Base-by-base conservation (phyloP, 1,284 basidiomycete genomes). In the Microbotryum violaceum region DNA sequence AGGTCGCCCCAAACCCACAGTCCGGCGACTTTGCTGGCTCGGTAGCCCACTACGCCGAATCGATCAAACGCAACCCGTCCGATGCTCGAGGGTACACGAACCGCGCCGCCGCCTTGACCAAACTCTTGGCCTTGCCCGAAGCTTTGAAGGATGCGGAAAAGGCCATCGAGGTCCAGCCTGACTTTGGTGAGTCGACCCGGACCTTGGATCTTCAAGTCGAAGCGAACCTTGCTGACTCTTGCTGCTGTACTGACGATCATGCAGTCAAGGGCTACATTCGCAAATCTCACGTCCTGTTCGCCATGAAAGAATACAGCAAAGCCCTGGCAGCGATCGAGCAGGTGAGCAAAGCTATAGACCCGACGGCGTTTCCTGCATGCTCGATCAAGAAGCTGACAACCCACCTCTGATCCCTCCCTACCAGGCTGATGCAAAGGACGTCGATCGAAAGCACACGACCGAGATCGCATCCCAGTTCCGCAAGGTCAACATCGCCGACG, bases 61-160 rank as follows among this genome's bases (percentile, higher is more conserved):
- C 91, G 64, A 96, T 98, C 80, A 97, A 97, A 79, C 87, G 96
- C 57, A 86, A 91, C 71, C 96, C 96, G 49, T 75, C 77, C 42
- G 94, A 99, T 74, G 84, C 96, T 12, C 82, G 88, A 67, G 91
- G 89, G 18, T 98, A 96, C 81, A 97, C 93, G 74, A 99, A 99
- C 80, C 86, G 96, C 59, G 91, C 96, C 20, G 88, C 91, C 37
- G 93, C 92, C 23, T 97, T 97, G 79, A 91, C 88, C 75, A 98
- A 98, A 79, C 84, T 99, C 31, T 82, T 83, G 46, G 96, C 96
- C 3, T 78, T 97, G 23, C 89, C 93, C 12, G 96, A 99, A 76
- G 96, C 94, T 2, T 82, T 98, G 73, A 97, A 97, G 78, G 96
- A 99, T 73, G 86, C 86, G 31, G 85, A 99, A 60, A 84, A 89